Conservation (phyloP, 1,139 yeast genomes). For the Debaryomyces fabryi region DNA sequence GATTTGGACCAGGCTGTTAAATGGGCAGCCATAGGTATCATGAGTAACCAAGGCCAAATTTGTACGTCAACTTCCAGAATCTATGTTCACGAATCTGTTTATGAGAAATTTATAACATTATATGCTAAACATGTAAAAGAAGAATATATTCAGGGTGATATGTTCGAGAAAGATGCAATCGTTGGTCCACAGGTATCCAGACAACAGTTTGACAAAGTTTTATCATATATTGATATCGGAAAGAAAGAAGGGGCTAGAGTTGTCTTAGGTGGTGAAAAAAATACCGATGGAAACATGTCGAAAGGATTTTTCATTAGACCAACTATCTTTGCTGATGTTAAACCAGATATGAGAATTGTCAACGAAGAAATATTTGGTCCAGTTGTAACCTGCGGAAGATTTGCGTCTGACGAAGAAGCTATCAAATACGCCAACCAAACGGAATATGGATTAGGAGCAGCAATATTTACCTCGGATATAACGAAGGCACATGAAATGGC, state of each 20-base stretch:
- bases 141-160: constrained; percentile 60
- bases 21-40: constrained; percentile 84
- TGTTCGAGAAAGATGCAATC: constrained; percentile 58
- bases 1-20: constrained; percentile 80
- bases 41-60: constrained; percentile 67
- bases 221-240: constrained; percentile 53
- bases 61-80: constrained; percentile 52
- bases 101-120: constrained; percentile 51
- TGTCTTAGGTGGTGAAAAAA: constrained; percentile 49
- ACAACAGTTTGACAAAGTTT: constrained; percentile 63
- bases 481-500: constrained; percentile 49
- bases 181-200: constrained; percentile 83
- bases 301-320: constrained; percentile 57
- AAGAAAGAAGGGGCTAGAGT: constrained; percentile 59
- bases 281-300: constrained; percentile 35
- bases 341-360: constrained; percentile 54
- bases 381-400: constrained; percentile 56
- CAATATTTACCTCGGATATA: constrained; percentile 69
- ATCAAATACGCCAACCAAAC: constrained; percentile 52
- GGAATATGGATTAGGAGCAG: constrained; percentile 67
- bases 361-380: constrained; percentile 66
- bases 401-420: constrained; percentile 56
- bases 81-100: constrained; percentile 44
- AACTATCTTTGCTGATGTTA: constrained; percentile 57
- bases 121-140: constrained; percentile 39